Conservation (phyloP, 345 rosid species). For the Ceriops decandra region DNA sequence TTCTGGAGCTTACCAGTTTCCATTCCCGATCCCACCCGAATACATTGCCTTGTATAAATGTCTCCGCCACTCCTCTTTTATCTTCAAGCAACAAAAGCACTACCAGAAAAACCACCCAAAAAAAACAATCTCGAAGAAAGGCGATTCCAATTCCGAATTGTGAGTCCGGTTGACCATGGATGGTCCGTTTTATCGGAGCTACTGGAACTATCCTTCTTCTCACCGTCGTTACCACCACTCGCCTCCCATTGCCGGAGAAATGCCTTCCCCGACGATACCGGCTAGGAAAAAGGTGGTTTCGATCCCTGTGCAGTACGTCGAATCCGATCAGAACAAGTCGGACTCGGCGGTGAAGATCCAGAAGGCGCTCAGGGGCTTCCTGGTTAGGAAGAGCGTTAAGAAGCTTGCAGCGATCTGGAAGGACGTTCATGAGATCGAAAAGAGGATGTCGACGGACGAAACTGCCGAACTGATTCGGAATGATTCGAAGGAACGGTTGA, state of each 20-base stretch:
- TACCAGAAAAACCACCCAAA: too few relatives aligned
- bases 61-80: background rate
- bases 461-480: slow-evolving; percentile 29
- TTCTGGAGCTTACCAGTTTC: slow-evolving; percentile 38
- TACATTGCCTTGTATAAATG: background rate
- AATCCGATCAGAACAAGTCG: slow-evolving; percentile 26
- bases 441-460: slow-evolving; percentile 32
- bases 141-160: too few relatives aligned
- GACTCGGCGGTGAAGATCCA: slow-evolving; percentile 50
- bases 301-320: slow-evolving; percentile 48
- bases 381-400: slow-evolving; percentile 53
- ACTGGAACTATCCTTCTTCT: slow-evolving; percentile 18
- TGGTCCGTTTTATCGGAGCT: slow-evolving; percentile 25
- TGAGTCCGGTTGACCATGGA: slow-evolving; percentile 26
- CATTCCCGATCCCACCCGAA: background rate
- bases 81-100: too few relatives aligned
- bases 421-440: slow-evolving; percentile 46
- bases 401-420: slow-evolving; percentile 35
- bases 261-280: slow-evolving; percentile 6
- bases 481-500: slow-evolving; percentile 43
- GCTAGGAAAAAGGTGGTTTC: slow-evolving; percentile 33
- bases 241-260: background rate
- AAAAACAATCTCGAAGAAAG: too few relatives aligned
- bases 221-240: background rate
- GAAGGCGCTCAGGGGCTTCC: slow-evolving; percentile 48